Base-by-base conservation (phyloP, 768 basidiomycete species). In the Tricholoma matsutake region DNA sequence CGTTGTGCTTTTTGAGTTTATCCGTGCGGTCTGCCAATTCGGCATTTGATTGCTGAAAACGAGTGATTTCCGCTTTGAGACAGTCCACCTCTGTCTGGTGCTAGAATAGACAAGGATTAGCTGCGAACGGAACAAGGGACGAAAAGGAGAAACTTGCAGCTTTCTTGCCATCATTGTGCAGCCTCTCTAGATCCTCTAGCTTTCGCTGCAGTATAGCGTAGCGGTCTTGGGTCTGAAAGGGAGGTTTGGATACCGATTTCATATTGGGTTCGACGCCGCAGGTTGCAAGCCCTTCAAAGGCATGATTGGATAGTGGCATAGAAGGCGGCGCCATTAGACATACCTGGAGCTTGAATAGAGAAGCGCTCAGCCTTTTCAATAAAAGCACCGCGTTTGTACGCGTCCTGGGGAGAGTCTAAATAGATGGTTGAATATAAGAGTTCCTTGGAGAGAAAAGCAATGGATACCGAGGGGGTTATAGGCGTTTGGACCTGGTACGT, bases 91-190 rank as follows among this genome's bases (percentile, higher is more conserved):
- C 86, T 2, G 73, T 72, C 67, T 81, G 81, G 67, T 89, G 84
- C 91, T 91, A 61, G 22, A 31, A 31, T 8, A 20, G 7, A 54
- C 25, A 60, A 29, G 54, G 54, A 55, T 56, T n/a, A 49, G n/a
- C 8, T 39, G 29, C 49, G 25, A 49, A 14, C 37, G 18, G 25
- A 13, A n/a, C 18, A 14, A 22, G 13, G n/a, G 14, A 52, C 13
- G 34, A 47, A 35, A 5, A 41, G 47, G 41, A 22, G 25, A 28
- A 9, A 73, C 84, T 64, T 68, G 90, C 89, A 53, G 77, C 60
- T 76, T 82, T 86, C 81, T 89, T 91, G 60, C 81, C 83, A 3
- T 89, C 87, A 39, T 78, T 72, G 66, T 87, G 86, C n/a, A 85
- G 70, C 58, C 71, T 74, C 72, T 90, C 86, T 6, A 89, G 69